Base-by-base conservation (phyloP, 768 basidiomycete species). In the Termitomyces sp. region DNA sequence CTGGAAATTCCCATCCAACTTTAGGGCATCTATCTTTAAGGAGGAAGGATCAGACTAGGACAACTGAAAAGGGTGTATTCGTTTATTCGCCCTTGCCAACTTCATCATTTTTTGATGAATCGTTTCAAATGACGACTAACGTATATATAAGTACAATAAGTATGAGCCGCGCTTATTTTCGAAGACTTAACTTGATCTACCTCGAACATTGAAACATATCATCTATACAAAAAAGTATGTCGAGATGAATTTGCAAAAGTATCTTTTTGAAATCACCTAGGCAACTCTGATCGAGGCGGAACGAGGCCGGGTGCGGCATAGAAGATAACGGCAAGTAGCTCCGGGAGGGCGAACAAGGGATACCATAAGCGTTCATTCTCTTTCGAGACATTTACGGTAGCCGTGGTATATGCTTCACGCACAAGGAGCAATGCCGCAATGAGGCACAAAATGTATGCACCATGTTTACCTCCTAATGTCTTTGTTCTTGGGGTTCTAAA, bases 311-410 rank as follows among this genome's bases (percentile, higher is more conserved):
- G 74, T 3, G 63, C 63, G 9, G 69, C 59, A 48, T 72, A 76
- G 28, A 74, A 60, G 0, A 66, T 16, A 2, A 78, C 73, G 0
- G 72, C 72, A 14, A 78, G 57, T 26, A 76, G 54, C 60, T 79
- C 78, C 0, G 77, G 71, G 5, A 75, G 52, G 1, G 73, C 75
- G 5, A 73, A 61, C 2, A 80, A 60, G 1, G 77, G 76, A 56
- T 78, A 79, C 77, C 77, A 78, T 5, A 70, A 61, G 24, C 61
- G 65, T 54, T 80, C 78, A 24, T 67, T 64, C 53, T 70, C 65
- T 42, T 63, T 69, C 1, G 42, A 20, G 5, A 58, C 35, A 24
- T 55, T 61, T 1, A 75, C 50, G 0, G 76, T 77, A 9, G 67
- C 75, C 0, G 67, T 68, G 22, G 67, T 50, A 61, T 74, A 80